A percentile compares a stretch with the other conserved stretches of the same genome.
Evolutionary conservation across 441 rosid genomes (phyloP).

Genomic region (Mallotus repandus): DNA sequence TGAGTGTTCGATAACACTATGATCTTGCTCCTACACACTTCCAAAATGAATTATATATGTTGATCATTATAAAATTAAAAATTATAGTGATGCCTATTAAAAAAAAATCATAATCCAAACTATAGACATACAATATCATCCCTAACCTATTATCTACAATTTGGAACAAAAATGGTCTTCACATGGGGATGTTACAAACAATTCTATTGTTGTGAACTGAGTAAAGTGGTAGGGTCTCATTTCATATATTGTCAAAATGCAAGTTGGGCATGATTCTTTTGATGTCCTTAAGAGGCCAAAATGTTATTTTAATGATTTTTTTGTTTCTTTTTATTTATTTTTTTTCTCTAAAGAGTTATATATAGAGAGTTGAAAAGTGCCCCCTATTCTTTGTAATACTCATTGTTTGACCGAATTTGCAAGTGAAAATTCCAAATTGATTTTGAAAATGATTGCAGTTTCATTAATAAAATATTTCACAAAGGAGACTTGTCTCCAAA

Average conservation of each 20-base stretch:
- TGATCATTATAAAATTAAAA: not conserved
- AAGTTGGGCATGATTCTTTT: constrained; percentile 29
- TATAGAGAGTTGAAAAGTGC: constrained; percentile 13
- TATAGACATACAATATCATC: not conserved
- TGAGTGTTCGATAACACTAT: not conserved
- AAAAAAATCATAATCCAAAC: constrained; percentile 1
- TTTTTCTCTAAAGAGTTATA: not conserved
- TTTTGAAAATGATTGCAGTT: constrained; percentile 13
- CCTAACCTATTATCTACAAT: constrained; percentile 28
- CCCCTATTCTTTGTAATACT: not conserved
- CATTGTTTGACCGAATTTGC: constrained; percentile 19
- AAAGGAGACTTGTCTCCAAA: constrained; percentile 18
- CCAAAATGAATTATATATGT: not conserved
- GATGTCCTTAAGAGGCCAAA: not conserved
- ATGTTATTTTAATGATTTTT: too few relatives aligned
- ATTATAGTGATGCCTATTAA: not conserved
- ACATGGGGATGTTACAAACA: constrained; percentile 43
- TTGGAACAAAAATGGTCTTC: constrained; percentile 37
- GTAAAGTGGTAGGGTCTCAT: constrained; percentile 35
- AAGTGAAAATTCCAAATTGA: constrained; percentile 8
- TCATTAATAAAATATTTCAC: not conserved
- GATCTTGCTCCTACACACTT: not conserved
- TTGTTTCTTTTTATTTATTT: not conserved
- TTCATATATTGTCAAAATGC: constrained; percentile 24
- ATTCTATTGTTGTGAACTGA: constrained; percentile 17